These are phyloP conservation scores for Marchantia polymorpha DNA, from an alignment of 225 moss, liverwort and hornwort genomes.

Conservation along the genomic window DNA sequence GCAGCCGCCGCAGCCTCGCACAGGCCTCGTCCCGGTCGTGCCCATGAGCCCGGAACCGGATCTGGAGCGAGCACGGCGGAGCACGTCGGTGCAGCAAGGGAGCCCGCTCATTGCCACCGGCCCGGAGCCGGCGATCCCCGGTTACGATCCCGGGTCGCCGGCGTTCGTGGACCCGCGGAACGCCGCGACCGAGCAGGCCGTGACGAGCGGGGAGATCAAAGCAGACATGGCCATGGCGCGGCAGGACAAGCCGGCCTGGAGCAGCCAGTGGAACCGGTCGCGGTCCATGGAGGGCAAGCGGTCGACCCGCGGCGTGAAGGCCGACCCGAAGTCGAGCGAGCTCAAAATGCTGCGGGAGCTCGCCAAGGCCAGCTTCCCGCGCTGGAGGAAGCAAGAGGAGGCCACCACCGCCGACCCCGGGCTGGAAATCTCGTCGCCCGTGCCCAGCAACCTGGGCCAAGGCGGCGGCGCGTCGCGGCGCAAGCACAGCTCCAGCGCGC, in stretches of 20 bases:
- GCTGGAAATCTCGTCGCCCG: constrained; percentile 55
- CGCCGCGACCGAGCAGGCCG: constrained; percentile 51
- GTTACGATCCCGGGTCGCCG: constrained; percentile 50
- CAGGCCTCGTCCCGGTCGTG: constrained; percentile 32
- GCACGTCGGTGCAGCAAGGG: constrained; percentile 40
- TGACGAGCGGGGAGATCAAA: constrained; percentile 38
- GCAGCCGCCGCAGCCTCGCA: constrained; percentile 35
- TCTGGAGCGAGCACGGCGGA: constrained; percentile 27
- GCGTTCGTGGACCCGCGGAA: constrained; percentile 50
- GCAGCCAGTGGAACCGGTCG: constrained; percentile 55
- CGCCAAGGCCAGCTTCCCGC: constrained; percentile 75
- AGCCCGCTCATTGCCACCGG: constrained; percentile 42
- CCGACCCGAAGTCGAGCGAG: constrained; percentile 60
- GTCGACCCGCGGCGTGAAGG: constrained; percentile 46
- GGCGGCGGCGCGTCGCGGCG: constrained; percentile 32
- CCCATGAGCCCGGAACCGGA: constrained; percentile 40
- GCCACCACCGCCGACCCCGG: constrained; percentile 35
- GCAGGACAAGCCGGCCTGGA: constrained; percentile 38
- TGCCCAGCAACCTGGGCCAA: constrained; percentile 39
- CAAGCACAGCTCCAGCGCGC: constrained; percentile 47
- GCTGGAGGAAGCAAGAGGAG: constrained; percentile 52
- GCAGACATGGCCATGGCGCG: constrained; percentile 28
- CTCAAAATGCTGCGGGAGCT: constrained; percentile 75
- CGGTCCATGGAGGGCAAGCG: constrained; percentile 56
- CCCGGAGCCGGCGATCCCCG: constrained; percentile 39